Evolutionary conservation across 2,329 filamentous ascomycete genomes (phyloP), one percentile per base, ranked within the genome.

Genomic region (Sporothrix inflata): DNA sequence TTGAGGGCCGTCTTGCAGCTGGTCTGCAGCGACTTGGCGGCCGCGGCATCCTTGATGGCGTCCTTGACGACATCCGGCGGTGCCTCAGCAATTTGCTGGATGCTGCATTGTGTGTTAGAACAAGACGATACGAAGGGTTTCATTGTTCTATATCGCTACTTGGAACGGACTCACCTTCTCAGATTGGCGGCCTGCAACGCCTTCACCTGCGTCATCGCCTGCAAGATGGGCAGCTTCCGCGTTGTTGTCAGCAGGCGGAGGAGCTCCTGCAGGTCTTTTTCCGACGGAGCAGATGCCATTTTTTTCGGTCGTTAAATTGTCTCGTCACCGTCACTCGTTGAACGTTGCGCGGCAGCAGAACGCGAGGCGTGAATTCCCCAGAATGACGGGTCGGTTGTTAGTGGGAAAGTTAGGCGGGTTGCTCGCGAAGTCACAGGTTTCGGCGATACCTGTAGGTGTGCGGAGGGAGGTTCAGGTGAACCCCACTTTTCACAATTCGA

Each of bases 181-280:
- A 90, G 82, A 53, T 85, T 85, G 55, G 84, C 85, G 2, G 80
- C 77, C 77, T 90, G 88, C 1, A 90, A 82, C 3, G 85, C 83
- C 78, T 87, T 89, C 72, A 90, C 83, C 74, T 89, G 85, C 57
- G 82, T 79, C 84, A 90, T 87, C 34, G 88, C 88, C 70, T 85
- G 84, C 79, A 90, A 83, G 81, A 90, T 88, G 3, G 88, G 82
- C 69, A 88, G 80, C 77, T 88, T 90, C 70, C 87, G 86, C 63
- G 85, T 74, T 30, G 78, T 83, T 3, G 87, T 90, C 75, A 90
- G 81, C 71, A 90, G 83, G 63, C 88, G 87, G 70, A 90, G 82
- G 19, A 90, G 84, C 77, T 89, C 88, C 76, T 90, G 87, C 27
- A 90, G 79, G 75, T 90, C 88, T 73, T 87, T 84, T 74, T 89